These are phyloP conservation scores for Linnemannia zychae DNA, from an alignment of 192 early-diverging fungal species.

Conservation along the genomic window DNA sequence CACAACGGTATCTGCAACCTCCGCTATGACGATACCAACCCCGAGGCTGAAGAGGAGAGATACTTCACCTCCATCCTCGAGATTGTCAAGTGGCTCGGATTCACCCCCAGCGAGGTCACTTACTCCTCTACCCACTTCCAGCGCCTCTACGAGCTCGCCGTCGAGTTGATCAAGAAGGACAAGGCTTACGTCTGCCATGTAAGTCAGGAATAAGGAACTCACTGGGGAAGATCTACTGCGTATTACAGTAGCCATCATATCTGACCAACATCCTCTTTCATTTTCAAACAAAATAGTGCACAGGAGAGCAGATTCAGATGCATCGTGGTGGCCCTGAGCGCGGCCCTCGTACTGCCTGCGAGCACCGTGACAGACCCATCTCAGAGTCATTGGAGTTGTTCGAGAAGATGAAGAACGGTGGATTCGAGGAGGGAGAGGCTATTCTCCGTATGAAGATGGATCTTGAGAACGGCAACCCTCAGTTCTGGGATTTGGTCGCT, in stretches of 20 bases:
- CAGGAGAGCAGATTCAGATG: conserved; percentile 91
- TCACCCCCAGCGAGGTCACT: conserved; percentile 89
- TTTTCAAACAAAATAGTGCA: conserved; percentile 78
- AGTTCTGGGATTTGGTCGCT: conserved; percentile 99
- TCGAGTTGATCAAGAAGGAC: conserved; percentile 90
- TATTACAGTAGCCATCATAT: neutral
- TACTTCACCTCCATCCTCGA: conserved; percentile 98
- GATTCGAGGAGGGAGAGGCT: conserved; percentile 91
- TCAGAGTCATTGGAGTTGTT: conserved; percentile 94
- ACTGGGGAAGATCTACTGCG: neutral
- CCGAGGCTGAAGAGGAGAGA: conserved; percentile 92
- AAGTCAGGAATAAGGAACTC: neutral
- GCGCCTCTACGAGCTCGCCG: conserved; percentile 93
- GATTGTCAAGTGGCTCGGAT: conserved; percentile 96
- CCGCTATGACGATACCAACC: conserved; percentile 75
- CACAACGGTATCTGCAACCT: conserved; percentile 94
- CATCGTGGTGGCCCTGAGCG: conserved; percentile 92
- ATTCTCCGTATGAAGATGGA: conserved; percentile 99
- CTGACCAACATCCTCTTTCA: neutral
- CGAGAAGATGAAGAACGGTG: conserved; percentile 98
- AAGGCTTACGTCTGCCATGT: conserved; percentile 80
- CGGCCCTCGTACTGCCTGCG: conserved; percentile 89
- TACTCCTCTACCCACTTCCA: conserved; percentile 99
- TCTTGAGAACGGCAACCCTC: conserved; percentile 95
- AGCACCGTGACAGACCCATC: conserved; percentile 93